Evolutionary conservation across 78 protist genomes (phyloP), one percentile per base, ranked within the genome.

Genomic region (Salpingoeca rosetta): DNA sequence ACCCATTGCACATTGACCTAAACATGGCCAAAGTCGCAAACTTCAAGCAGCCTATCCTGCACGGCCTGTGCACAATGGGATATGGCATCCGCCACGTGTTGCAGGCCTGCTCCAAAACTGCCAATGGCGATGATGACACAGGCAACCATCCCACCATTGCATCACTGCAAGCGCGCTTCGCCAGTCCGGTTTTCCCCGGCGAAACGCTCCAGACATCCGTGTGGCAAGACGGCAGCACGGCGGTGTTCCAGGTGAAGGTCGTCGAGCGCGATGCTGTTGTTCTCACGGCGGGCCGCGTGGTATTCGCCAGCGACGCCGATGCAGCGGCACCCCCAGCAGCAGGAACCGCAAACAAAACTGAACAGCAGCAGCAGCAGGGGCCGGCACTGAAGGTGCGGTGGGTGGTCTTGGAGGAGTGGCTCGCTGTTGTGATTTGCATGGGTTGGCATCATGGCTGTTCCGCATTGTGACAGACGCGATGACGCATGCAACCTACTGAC

Each of bases 21-120:
- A 36, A 44, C 38, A 73, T 88, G 65, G 91, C 88, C n/a, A 12
- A 10, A 1, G 56, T 77, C 51, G 80, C 73, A 11, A 87, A 87
- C 74, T 85, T 88, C 72, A 31, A 84, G 56, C 27, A 39, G 85
- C 88, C 91, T 35, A 88, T 88, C 28, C 85, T 88, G 40, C 91
- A 88, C 73, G 91, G 91, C 36, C 88, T 88, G 43, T 88, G 91
- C 84, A 44, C 91, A 27, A 84, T 81, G 25, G 91, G 91, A 12
- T 40, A 28, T 26, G 76, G 82, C 40, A 72, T 39, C 28, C 88
- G 83, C 28, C 84, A 44, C 82, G 57, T 88, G 27, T 11, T 88
- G n/a, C n/a, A n/a, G n/a, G n/a, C n/a, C n/a, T n/a, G n/a, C n/a
- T n/a, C n/a, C n/a, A n/a, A n/a, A n/a, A n/a, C n/a, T n/a, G n/a